Evolutionary conservation across 225 moss, liverwort and hornwort species (phyloP).

Genomic region (Bryum argenteum): DNA sequence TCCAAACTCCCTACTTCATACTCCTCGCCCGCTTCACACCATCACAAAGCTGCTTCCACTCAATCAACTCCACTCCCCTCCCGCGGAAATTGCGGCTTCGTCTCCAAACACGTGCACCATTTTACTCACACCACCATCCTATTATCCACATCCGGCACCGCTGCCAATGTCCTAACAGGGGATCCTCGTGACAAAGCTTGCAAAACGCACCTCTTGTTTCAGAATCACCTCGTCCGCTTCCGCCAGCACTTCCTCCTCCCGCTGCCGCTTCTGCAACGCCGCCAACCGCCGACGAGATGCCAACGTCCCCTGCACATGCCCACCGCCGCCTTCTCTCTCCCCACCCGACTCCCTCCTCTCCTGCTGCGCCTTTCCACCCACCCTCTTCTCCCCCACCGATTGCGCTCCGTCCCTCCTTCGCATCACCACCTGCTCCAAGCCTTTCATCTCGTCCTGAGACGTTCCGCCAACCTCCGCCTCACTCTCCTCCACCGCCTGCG

Average conservation of each 20-base stretch:
- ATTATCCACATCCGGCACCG: neutral
- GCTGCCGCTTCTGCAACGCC: slow-evolving; percentile 54
- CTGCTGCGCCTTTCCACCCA: neutral
- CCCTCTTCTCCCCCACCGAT: slow-evolving; percentile 30
- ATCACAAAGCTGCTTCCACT: neutral
- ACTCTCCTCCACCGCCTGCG: neutral
- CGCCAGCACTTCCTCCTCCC: slow-evolving; percentile 43
- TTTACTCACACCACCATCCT: neutral
- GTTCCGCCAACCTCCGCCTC: slow-evolving; percentile 19
- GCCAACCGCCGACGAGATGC: slow-evolving; percentile 47
- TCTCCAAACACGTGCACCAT: too few relatives aligned
- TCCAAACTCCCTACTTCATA: neutral
- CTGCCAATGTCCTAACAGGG: neutral
- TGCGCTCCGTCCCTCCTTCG: slow-evolving; percentile 35
- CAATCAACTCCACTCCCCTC: neutral
- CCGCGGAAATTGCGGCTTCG: neutral
- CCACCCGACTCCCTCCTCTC: slow-evolving; percentile 41
- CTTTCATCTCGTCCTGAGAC: slow-evolving; percentile 30
- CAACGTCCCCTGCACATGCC: slow-evolving; percentile 30
- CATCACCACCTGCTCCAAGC: slow-evolving; percentile 6
- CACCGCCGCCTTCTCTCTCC: slow-evolving; percentile 25
- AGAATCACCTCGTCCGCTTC: slow-evolving; percentile 45
- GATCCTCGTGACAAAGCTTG: neutral
- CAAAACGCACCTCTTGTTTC: slow-evolving; percentile 50
- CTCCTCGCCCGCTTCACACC: slow-evolving; percentile 1